Evolutionary conservation across 176 grass and related monocot genomes (phyloP), one percentile per base, ranked within the genome.

Genomic region (Triticum timopheevii): DNA sequence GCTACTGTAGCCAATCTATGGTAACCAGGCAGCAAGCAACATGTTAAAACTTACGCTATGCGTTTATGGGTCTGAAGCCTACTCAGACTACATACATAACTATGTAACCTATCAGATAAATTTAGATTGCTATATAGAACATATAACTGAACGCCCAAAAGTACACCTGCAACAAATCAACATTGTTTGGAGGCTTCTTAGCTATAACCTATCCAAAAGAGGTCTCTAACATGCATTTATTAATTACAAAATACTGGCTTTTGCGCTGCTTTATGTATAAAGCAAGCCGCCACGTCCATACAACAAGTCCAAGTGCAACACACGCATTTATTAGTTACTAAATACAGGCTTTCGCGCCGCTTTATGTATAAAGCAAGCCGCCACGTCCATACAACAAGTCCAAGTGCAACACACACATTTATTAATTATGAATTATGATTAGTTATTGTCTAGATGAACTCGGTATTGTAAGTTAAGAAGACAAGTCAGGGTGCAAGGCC

Each of bases 141-240:
- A 34, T 86, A 20, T 33, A 47, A 47, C 35, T 23, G 27, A 80
- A 47, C 28, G 16, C 50, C 16, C 5, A 54, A 54, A 54, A 58
- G 24, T 77, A 39, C 1, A 39, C 47, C 13, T 45, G 59, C 19
- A 58, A 42, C 28, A 76, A 40, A 78, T 25, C 73, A 77, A 61
- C 10, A 69, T 28, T 83, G 25, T 61, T 78, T 13, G 10, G 15
- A 72, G 10, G 36, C 30, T 69, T 63, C 22, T 65, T 65, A 19
- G 40, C 31, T 75, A 74, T 84, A 89, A 31, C 31, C 7, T 80
- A 40, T 19, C n/a, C 31, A 23, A n/a, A 65, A 84, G 23, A 42
- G 10, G 25, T 65, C 30, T 80, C 73, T 23, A 80, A 31, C 42
- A 42, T 30, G 34, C 66, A 6, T 82, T 27, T 64, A 22, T 79